Evolutionary conservation across 75 land plant species (phyloP).

Genomic region (Cupressus sempervirens): DNA sequence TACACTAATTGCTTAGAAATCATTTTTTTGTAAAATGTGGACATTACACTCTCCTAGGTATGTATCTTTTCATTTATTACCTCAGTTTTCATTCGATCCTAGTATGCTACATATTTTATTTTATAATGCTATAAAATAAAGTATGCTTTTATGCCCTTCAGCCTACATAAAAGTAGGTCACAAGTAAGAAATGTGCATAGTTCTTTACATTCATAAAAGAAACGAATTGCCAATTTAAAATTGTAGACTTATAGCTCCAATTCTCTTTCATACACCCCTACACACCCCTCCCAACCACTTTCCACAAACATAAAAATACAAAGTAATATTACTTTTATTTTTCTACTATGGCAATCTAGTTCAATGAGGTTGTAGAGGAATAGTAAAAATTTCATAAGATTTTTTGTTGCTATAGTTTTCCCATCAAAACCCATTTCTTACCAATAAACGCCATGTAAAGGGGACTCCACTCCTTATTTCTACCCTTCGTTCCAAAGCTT

Average conservation of each 20-base stretch:
- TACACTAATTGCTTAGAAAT: too few relatives aligned
- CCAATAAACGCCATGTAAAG: conserved; percentile 60
- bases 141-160: too few relatives aligned
- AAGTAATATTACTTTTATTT: neutral
- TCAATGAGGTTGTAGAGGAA: neutral
- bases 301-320: neutral
- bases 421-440: conserved; percentile 14
- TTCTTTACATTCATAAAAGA: neutral
- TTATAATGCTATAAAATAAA: too few relatives aligned
- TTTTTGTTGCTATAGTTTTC: neutral
- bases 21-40: too few relatives aligned
- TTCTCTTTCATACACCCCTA: neutral
- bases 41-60: too few relatives aligned
- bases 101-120: too few relatives aligned
- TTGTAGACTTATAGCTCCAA: neutral
- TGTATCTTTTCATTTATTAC: too few relatives aligned
- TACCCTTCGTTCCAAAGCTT: conserved; percentile 30
- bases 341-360: neutral
- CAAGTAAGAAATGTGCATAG: neutral
- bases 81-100: too few relatives aligned
- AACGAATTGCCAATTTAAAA: neutral
- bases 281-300: neutral
- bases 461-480: conserved; percentile 46
- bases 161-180: too few relatives aligned
- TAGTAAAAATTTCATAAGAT: neutral